These are phyloP conservation scores for Dimargaris xerosporica DNA, from an alignment of 192 early-diverging fungal species.

Conservation along the genomic window DNA sequence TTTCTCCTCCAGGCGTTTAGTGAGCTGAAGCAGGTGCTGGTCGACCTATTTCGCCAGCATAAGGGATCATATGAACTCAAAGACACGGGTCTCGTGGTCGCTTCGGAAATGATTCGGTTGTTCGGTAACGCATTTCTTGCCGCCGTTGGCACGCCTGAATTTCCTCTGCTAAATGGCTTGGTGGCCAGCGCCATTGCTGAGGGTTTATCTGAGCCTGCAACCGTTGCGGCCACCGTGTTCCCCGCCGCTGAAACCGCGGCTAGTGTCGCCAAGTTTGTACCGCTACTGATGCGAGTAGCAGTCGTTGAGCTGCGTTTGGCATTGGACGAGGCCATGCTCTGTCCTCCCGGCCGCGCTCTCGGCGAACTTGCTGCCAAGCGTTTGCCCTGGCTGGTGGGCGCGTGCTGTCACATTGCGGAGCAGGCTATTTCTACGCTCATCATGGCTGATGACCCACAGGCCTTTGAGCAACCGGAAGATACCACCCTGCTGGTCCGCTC, in stretches of 20 bases:
- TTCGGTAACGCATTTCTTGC: conserved; percentile 2
- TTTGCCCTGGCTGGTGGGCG: not conserved
- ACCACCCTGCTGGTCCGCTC: too few species aligned
- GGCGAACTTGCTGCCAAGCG: not conserved
- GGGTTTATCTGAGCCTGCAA: too few species aligned
- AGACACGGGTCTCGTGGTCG: not conserved
- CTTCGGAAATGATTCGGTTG: not conserved
- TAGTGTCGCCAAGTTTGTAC: not conserved
- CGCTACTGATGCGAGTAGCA: not conserved
- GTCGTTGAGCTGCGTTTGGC: not conserved
- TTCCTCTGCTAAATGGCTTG: not conserved
- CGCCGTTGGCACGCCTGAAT: not conserved
- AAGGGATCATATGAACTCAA: conserved; percentile 1
- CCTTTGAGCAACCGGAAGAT: too few species aligned
- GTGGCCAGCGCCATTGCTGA: too few species aligned
- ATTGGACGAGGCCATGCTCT: not conserved
- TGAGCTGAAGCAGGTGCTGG: too few species aligned
- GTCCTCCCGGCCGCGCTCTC: not conserved
- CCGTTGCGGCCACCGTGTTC: too few species aligned
- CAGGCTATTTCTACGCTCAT: too few species aligned
- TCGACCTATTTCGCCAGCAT: not conserved
- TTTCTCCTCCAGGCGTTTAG: too few species aligned
- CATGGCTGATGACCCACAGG: too few species aligned
- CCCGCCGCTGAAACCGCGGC: too few species aligned
- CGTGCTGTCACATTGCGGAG: too few species aligned